Base-by-base conservation (phyloP, 2,329 filamentous ascomycete genomes). In the Leptographium flavum region DNA sequence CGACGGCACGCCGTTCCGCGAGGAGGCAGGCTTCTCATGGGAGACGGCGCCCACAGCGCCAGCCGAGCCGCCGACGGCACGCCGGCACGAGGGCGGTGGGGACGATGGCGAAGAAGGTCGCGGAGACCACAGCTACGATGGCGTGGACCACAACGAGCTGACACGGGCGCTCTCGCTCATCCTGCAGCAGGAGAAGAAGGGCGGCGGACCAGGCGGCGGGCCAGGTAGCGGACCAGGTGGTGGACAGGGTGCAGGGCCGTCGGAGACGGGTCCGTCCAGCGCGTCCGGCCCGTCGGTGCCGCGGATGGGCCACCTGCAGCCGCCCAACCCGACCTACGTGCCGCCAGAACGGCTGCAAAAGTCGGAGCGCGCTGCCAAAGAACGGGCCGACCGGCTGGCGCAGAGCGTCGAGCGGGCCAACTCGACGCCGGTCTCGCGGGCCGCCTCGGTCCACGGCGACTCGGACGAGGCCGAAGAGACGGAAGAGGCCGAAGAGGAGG, bases 371-470 rank as follows among this genome's bases (percentile, higher is more conserved):
- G 60, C 60, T 23, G 60, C 60, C 32, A 59, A 58, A 39, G 52
- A 60, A 31, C 55, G 60, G 15, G 60, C 60, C 3, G 60, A 62
- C 39, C 55, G 60, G 10, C 53, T 63, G 22, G 60, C 60, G 10
- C 56, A 57, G 45, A 56, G 54, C 30, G 56, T 63, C 2, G 57
- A 56, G 22, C 52, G 56, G 3, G 55, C 51, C 27, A 53, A 54
- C 17, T 61, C 59, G 7, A 54, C 51, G 7, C 55, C 57, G 3
- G 52, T 46, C 3, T 61, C 59, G 2, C 43, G 53, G 9, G 52
- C 56, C 25, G 49, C 33, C 4, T 62, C 59, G 1, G n/a, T 54
- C 7, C 56, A 58, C 27, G 42, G 43, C 9, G 47, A 52, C 36
- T 41, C 43, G 3, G 50, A 50, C 1, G 43, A 21, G 23, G 37